Base-by-base conservation (phyloP, 352 stramenopile species). In the Pythium graminicola region DNA sequence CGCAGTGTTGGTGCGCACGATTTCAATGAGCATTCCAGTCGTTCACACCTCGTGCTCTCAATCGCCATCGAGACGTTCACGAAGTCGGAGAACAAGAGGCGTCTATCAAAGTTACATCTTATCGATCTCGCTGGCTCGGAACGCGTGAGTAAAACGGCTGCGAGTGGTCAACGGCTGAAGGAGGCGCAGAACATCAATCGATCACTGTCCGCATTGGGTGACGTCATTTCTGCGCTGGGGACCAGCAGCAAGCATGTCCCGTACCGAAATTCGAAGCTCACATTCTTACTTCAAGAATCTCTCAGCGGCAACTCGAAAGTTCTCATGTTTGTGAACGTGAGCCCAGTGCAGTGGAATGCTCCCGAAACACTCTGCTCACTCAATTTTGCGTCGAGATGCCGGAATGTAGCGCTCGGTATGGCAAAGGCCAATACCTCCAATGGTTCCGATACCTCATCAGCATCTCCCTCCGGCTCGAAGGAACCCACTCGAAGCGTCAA, bases 151-250 rank as follows among this genome's bases (percentile, higher is more conserved):
- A 95, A 96, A 63, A 98, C 87, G 2, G 87, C 86, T 23, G 86
- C 95, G 0, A 92, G 80, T 41, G 95, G 95, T 0, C 81, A 97
- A 26, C 73, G 93, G 5, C 65, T 98, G 1, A 98, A 98, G 67
- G 95, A 98, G 59, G 94, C 95, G 16, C 90, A 96, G 50, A 96
- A 89, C 60, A 99, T 98, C 70, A 99, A 98, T 64, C 84, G 89
- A 11, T 98, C 86, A 13, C 69, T 99, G 0, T 95, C 86, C 2
- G 88, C 87, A 6, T 72, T 99, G 7, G 95, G 94, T 6, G 82
- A 98, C 55, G 95, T 99, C 39, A 98, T 99, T 51, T 78, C 93
- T 9, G 86, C 93, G 7, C 77, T 98, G 8, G 83, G 68, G 8
- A 64, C 70, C 1, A 77, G 68, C 40, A 92, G 68, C 54, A 94